Evolutionary conservation across 768 basidiomycete genomes (phyloP), one percentile per base, ranked within the genome.

Genomic region (Leccinum variicolor): DNA sequence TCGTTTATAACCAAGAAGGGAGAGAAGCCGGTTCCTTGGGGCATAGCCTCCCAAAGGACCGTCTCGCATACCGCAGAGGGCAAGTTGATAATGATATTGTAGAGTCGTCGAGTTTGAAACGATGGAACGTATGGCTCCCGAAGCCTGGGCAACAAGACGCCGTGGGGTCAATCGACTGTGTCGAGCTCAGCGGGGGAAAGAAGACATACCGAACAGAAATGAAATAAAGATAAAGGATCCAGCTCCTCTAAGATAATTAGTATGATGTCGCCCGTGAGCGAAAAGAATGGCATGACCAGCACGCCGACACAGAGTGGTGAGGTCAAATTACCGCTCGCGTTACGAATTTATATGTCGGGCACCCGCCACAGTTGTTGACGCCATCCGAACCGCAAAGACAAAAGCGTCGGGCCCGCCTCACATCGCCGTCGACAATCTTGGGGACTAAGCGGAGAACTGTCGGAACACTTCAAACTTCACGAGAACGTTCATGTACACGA

Each of bases 211-310:
- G 59, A 58, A 50, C 62, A 72, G 62, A 72, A 71, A 54, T 62
- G 67, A 36, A 74, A 63, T 61, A 72, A 67, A 54, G 71, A 73
- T 59, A 63, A 36, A 26, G 71, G 70, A 53, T 72, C 71, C 23
- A 72, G 72, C 46, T 74, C 71, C 46, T 74, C 72, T 52, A 72
- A 57, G 54, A 73, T 69, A 34, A 66, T 62, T 33, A 73, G 55
- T 56, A 71, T 57, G 45, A 72, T 61, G 29, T 72, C 71, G 55
- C 59, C 48, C 34, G 71, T 62, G 58, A 72, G 72, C n/a, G 51
- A 62, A 60, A 73, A 71, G 65, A 72, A 57, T 50, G 72, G 64
- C 71, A 72, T 72, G 72, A 64, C 73, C 64, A 67, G 72, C 72
- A 72, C 72, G 67, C 66, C 65, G 63, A 64, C 56, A 60, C 62